A percentile compares a stretch with the other conserved stretches of the same genome.
Evolutionary conservation across 2,329 filamentous ascomycete species (phyloP).

Genomic region (Trichoderma koningiopsis): DNA sequence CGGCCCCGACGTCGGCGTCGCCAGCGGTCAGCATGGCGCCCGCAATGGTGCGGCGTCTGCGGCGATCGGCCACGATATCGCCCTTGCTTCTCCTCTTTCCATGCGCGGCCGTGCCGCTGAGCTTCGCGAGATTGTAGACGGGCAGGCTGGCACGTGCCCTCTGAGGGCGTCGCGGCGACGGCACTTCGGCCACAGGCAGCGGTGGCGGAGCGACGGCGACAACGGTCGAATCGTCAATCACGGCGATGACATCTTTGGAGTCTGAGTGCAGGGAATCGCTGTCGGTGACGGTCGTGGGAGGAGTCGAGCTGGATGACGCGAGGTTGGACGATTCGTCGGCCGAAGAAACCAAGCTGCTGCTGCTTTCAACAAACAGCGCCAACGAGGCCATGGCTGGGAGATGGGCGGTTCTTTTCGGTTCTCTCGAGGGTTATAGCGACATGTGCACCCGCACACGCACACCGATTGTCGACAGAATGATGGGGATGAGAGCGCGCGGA

Average conservation of each 20-base stretch:
- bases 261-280: conserved; percentile 58
- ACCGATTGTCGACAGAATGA: neutral
- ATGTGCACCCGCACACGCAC: neutral
- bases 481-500: neutral
- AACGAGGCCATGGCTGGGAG: conserved; percentile 34
- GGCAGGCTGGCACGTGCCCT: conserved; percentile 58
- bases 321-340: conserved; percentile 51
- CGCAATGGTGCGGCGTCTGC: conserved; percentile 51
- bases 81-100: conserved; percentile 58
- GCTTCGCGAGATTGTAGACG: conserved; percentile 67
- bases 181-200: conserved; percentile 24
- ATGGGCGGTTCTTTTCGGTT: neutral
- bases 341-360: conserved; percentile 36
- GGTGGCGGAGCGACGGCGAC: conserved; percentile 4
- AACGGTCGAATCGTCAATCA: conserved; percentile 35
- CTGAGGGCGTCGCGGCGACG: conserved; percentile 51
- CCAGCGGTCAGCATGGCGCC: conserved; percentile 41
- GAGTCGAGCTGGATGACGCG: conserved; percentile 63
- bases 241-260: conserved; percentile 43
- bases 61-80: conserved; percentile 48
- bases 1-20: conserved; percentile 31
- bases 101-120: conserved; percentile 64
- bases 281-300: conserved; percentile 67
- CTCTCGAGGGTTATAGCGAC: neutral
- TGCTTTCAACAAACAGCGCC: conserved; percentile 38